phyloP scores from a whole-genome alignment of 2,329 filamentous ascomycete genomes.

The Phyllosticta citriasiana region DNA sequence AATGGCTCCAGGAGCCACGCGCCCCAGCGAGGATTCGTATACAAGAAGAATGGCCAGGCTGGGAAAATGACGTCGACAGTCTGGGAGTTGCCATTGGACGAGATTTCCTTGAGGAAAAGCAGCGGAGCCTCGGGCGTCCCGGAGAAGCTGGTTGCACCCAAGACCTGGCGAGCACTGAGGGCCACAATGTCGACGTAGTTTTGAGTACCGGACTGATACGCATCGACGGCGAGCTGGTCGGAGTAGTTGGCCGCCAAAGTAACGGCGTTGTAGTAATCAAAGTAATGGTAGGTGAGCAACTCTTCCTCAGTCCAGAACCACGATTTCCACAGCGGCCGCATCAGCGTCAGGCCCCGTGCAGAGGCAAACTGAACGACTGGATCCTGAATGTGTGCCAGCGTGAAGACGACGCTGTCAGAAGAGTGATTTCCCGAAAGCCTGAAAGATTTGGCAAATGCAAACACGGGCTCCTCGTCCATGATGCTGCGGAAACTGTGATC shows the following conservation, averaged over 20 bases:
- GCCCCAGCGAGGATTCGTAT: slow-evolving; percentile 73
- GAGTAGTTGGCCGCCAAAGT: slow-evolving; percentile 64
- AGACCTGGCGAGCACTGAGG: slow-evolving; percentile 67
- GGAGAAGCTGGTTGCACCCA: slow-evolving; percentile 68
- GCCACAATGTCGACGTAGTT: slow-evolving; percentile 71
- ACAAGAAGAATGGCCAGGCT: slow-evolving; percentile 75
- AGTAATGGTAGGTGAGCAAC: slow-evolving; percentile 66
- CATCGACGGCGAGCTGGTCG: slow-evolving; percentile 57
- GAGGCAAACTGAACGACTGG: slow-evolving; percentile 72
- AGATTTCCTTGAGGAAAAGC: slow-evolving; percentile 77
- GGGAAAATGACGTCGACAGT: slow-evolving; percentile 85
- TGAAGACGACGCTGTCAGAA: slow-evolving; percentile 53
- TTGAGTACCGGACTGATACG: slow-evolving; percentile 61
- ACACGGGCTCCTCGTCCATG: slow-evolving; percentile 70
- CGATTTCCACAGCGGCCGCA: slow-evolving; percentile 71
- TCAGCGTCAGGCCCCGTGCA: slow-evolving; percentile 62
- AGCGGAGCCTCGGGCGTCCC: slow-evolving; percentile 61
- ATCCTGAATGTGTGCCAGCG: slow-evolving; percentile 66
- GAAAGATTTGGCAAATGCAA: slow-evolving; percentile 52
- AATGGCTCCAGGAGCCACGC: slow-evolving; percentile 71
- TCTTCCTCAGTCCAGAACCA: slow-evolving; percentile 56
- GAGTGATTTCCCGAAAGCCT: slow-evolving; percentile 17
- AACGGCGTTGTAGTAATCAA: slow-evolving; percentile 57
- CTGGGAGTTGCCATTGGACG: slow-evolving; percentile 74
- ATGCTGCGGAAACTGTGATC: slow-evolving; percentile 60